phyloP scores from a whole-genome alignment of 768 basidiomycete species.

The Pleurotus ostreatus region DNA sequence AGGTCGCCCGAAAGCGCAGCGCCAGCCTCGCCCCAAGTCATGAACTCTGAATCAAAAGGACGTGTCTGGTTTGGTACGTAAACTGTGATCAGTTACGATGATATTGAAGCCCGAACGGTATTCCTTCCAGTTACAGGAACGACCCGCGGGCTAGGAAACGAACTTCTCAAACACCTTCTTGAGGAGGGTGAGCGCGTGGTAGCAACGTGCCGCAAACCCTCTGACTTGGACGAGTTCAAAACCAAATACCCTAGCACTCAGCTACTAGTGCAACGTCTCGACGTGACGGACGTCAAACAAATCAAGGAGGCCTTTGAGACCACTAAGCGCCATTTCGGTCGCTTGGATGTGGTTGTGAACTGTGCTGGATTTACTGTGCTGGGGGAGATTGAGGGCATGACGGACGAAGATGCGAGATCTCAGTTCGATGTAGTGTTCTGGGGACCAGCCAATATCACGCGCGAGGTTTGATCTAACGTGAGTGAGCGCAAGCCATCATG shows the following conservation, averaged over 20 bases:
- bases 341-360: constrained; percentile 42
- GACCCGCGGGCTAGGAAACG: constrained; percentile 27
- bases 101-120: neutral
- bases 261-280: constrained; percentile 25
- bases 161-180: constrained; percentile 26
- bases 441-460: constrained; percentile 36
- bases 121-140: constrained; percentile 26
- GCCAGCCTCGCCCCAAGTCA: neutral
- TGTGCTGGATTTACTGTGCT: constrained; percentile 36
- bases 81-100: neutral
- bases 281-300: constrained; percentile 25
- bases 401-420: constrained; percentile 27
- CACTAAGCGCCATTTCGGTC: constrained; percentile 31
- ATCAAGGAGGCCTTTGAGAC: constrained; percentile 28
- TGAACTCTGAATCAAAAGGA: neutral
- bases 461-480: constrained; percentile 20
- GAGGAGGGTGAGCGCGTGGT: constrained; percentile 24
- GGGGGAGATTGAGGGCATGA: constrained; percentile 30
- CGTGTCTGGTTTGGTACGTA: neutral
- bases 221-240: constrained; percentile 16
- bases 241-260: constrained; percentile 16
- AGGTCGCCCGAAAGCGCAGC: neutral
- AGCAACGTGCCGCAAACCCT: constrained; percentile 26
- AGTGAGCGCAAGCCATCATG: neutral
- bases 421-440: constrained; percentile 41